Evolutionary conservation across 2,329 filamentous ascomycete genomes (phyloP).

Genomic region (Alternaria sp.): DNA sequence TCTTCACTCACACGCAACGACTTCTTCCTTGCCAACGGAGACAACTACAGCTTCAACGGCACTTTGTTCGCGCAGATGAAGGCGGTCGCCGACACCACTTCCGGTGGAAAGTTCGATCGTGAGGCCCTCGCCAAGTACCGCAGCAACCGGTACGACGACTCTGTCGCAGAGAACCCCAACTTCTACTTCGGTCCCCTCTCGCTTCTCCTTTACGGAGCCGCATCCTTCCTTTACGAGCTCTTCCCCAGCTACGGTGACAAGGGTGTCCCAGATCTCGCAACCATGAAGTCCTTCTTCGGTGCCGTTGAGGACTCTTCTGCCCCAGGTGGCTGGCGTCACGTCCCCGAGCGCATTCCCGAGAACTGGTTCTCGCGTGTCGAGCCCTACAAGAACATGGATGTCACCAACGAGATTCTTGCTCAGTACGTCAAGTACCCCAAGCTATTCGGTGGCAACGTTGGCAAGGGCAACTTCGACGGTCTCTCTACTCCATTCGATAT

Average conservation of each 20-base stretch:
- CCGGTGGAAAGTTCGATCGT: conserved; percentile 47
- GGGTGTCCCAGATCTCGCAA: conserved; percentile 24
- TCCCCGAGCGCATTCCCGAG: conserved; percentile 50
- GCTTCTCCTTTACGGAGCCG: conserved; percentile 52
- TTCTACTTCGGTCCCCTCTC: conserved; percentile 54
- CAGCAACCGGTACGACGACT: conserved; percentile 50
- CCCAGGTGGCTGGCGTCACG: conserved; percentile 47
- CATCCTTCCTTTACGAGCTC: conserved; percentile 54
- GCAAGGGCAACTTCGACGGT: conserved; percentile 47
- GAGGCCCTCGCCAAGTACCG: conserved; percentile 49
- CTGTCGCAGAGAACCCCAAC: conserved; percentile 43
- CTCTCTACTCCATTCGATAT: conserved; percentile 45
- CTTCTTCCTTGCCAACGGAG: conserved; percentile 46
- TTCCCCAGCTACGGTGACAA: conserved; percentile 43
- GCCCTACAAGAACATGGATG: conserved; percentile 46
- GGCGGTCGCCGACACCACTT: conserved; percentile 32
- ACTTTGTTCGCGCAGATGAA: conserved; percentile 52
- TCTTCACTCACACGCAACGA: conserved; percentile 52
- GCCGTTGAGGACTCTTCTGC: conserved; percentile 45
- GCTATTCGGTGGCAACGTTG: conserved; percentile 53
- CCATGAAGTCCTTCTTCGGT: conserved; percentile 47
- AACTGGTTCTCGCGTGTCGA: conserved; percentile 49
- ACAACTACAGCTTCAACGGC: conserved; percentile 51
- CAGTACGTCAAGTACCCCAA: conserved; percentile 54
- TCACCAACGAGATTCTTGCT: conserved; percentile 49